These are phyloP conservation scores for Ogataea glucozyma DNA, from an alignment of 805 yeast species.

Conservation along the genomic window DNA sequence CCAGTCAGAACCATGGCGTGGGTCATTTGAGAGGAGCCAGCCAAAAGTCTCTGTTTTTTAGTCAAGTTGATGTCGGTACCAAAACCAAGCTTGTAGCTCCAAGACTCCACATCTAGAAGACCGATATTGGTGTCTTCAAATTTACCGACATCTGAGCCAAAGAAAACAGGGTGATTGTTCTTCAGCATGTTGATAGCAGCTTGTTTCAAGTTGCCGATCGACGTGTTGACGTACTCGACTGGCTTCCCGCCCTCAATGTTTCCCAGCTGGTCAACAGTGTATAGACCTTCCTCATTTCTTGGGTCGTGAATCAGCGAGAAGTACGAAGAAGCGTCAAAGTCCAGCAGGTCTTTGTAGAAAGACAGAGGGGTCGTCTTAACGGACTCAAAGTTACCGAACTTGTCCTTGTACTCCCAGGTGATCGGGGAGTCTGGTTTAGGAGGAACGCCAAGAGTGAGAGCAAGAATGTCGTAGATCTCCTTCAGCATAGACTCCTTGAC, in stretches of 20 bases:
- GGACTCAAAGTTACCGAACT: conserved; percentile 58
- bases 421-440: conserved; percentile 69
- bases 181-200: conserved; percentile 70
- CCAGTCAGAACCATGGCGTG: conserved; percentile 90
- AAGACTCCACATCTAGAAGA: conserved; percentile 67
- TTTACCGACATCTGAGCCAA: conserved; percentile 85
- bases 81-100: conserved; percentile 66
- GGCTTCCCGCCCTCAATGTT: conserved; percentile 74
- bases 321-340: conserved; percentile 48
- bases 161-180: conserved; percentile 78
- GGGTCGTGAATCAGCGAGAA: conserved; percentile 85
- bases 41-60: conserved; percentile 37
- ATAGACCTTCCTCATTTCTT: conserved; percentile 66
- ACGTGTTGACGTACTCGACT: conserved; percentile 72
- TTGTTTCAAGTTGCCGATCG: conserved; percentile 56
- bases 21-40: conserved; percentile 68
- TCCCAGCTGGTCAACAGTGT: conserved; percentile 76
- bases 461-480: conserved; percentile 65
- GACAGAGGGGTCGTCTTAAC: conserved; percentile 62
- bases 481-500: conserved; percentile 46
- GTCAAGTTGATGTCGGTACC: conserved; percentile 36
- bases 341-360: conserved; percentile 59
- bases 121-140: conserved; percentile 64
- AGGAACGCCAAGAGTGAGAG: conserved; percentile 75
- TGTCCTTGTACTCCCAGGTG: conserved; percentile 75